These are phyloP conservation scores for Dianthus caryophyllus DNA, from an alignment of 148 eudicot species.

Conservation along the genomic window DNA sequence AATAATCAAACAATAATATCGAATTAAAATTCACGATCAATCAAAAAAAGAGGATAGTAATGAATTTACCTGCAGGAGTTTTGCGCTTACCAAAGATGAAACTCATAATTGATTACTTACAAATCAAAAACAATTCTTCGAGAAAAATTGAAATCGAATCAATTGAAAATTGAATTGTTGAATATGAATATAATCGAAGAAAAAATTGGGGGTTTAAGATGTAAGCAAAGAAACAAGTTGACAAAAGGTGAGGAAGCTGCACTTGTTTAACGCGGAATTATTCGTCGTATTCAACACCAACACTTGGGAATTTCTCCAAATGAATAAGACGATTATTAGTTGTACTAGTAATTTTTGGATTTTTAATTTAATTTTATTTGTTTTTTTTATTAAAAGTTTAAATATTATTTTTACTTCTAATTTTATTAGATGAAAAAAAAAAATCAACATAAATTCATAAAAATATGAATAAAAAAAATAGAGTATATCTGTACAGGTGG, in stretches of 20 bases:
- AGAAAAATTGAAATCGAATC: neutral
- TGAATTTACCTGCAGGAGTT: conserved; percentile 76
- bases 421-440: too few relatives aligned
- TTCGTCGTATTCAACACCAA: too few relatives aligned
- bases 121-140: neutral
- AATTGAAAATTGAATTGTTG: neutral
- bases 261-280: conserved; percentile 7
- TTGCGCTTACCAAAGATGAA: conserved; percentile 82
- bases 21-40: neutral
- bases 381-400: too few relatives aligned
- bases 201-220: neutral
- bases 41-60: neutral
- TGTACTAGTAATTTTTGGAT: too few relatives aligned
- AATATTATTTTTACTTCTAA: too few relatives aligned
- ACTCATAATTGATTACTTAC: conserved; percentile 45
- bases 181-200: too few relatives aligned
- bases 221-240: neutral
- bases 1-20: neutral
- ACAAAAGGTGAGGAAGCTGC: conserved; percentile 8
- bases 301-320: too few relatives aligned
- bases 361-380: too few relatives aligned
- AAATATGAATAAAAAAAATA: too few relatives aligned
- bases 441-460: too few relatives aligned
- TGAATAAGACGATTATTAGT: too few relatives aligned
- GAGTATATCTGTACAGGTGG: too few relatives aligned